Base-by-base conservation (phyloP, 192 early-diverging fungal species). In the Nowakowskiella sp. region DNA sequence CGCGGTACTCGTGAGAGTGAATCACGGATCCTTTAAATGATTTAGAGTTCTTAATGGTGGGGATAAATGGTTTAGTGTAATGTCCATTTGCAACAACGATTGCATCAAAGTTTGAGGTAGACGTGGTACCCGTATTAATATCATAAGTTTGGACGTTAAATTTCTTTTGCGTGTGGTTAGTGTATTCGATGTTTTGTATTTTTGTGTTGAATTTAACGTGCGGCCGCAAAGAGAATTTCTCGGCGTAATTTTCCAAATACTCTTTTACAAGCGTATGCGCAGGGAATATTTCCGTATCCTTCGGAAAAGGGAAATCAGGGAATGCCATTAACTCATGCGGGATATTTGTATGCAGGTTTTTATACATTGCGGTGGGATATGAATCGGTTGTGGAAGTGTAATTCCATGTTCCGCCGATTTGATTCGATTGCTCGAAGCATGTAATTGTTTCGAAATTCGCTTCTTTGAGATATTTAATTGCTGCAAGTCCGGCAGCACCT, bases 21-120 rank as follows among this genome's bases (percentile, higher is more conserved):
- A 39, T 19, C 36, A 39, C 19, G 19, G 13, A 19, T 13, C 36
- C 36, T 19, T 13, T 13, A 39, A 46, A 64, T 7, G 44, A 19
- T 4, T 1, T 6, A 6, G 44, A 6, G n/a, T 61, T 61, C 0
- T 30, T 32, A 8, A 24, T 49, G 4, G 21, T 9, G 28, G 64
- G 61, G 4, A 39, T 31, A 21, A 25, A 16, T 19, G 61, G 64
- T 4, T 22, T n/a, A 42, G 16, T 30, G 46, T 61, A 65, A 33
- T 66, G 64, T 7, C 64, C 64, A 10, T 24, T 55, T 58, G 57
- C 57, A n/a, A 58, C 26, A 16, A 59, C 53, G n/a, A 59, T 25
- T 4, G 53, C 57, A 24, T 59, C 57, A 23, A 34, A 58, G 4
- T 39, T 39, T 39, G 13, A 13, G 19, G 13, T 39, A 39, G 19